phyloP scores from a whole-genome alignment of 257 asterid species.

The Vinca minor region DNA sequence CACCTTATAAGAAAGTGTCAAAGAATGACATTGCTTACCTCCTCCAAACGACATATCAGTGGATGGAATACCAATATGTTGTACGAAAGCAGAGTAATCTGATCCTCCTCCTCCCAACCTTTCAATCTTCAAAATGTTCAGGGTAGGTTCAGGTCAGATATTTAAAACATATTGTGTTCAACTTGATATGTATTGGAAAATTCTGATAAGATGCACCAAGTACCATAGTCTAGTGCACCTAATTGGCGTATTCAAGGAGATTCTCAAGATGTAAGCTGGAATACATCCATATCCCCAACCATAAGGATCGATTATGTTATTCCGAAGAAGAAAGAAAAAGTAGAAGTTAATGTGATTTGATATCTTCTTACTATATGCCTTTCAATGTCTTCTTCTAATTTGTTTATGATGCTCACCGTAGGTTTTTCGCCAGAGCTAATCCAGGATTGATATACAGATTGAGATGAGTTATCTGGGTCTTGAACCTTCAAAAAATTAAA shows the following conservation, averaged over 20 bases:
- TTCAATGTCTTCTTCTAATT: not conserved
- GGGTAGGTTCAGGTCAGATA: not conserved
- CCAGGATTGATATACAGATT: conserved; percentile 78
- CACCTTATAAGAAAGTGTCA: not conserved
- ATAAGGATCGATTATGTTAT: not conserved
- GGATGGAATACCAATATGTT: conserved; percentile 70
- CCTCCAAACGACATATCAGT: conserved; percentile 52
- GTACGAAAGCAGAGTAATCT: conserved; percentile 71
- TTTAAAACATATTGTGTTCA: not conserved
- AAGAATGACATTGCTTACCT: conserved; percentile 27
- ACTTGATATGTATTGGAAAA: not conserved
- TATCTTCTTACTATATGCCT: too few species aligned
- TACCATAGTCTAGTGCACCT: not conserved
- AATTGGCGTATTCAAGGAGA: not conserved
- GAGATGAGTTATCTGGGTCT: conserved; percentile 82
- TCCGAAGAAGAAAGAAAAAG: not conserved
- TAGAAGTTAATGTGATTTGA: not conserved
- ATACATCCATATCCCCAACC: too few species aligned
- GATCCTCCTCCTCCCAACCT: conserved; percentile 81
- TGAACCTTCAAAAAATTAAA: conserved; percentile 34
- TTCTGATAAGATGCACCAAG: not conserved
- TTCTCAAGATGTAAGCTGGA: too few species aligned
- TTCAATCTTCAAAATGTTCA: conserved; percentile 38
- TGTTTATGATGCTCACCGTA: conserved; percentile 29
- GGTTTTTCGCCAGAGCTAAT: conserved; percentile 34